Conservation (phyloP, 805 yeast species). For the Wickerhamomyces mucosus region DNA sequence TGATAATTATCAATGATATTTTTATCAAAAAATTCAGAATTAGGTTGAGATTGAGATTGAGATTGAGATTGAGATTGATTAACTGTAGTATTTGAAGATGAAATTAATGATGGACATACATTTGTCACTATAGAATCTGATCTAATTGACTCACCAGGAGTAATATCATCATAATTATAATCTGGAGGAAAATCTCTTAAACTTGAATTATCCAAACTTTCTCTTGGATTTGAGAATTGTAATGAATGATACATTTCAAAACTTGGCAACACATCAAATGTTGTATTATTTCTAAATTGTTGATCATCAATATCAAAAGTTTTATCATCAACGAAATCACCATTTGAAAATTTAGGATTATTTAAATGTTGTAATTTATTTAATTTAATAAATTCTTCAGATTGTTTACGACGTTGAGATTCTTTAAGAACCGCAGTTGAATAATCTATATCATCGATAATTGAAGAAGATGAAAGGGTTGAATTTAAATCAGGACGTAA, state of each 20-base stretch:
- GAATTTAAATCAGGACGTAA: no score
- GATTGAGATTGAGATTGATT: neutral
- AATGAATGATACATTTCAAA: slow-evolving; percentile 55
- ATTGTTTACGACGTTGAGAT: slow-evolving; percentile 3
- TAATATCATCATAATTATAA: slow-evolving; percentile 15
- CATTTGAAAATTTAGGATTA: neutral
- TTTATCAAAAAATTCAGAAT: slow-evolving; percentile 12
- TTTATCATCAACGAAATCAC: neutral
- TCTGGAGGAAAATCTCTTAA: slow-evolving; percentile 25
- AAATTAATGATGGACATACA: neutral
- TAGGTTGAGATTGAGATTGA: neutral
- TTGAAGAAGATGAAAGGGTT: neutral
- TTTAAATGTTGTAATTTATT: neutral
- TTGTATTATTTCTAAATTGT: slow-evolving; percentile 6
- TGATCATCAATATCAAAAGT: neutral
- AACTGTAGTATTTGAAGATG: no score
- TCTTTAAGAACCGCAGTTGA: slow-evolving; percentile 8
- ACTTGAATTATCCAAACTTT: slow-evolving; percentile 20
- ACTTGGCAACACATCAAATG: slow-evolving; percentile 54
- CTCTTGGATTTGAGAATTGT: slow-evolving; percentile 32
- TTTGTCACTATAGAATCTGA: neutral
- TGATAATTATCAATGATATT: slow-evolving; percentile 44
- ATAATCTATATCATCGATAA: slow-evolving; percentile 8
- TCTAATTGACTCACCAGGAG: neutral
- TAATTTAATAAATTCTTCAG: slow-evolving; percentile 4